Percentiles rank a stretch among this genome's conserved stretches.
These are phyloP conservation scores for Deinandra increscens DNA, from an alignment of 129 eudicot species.

Conservation along the genomic window DNA sequence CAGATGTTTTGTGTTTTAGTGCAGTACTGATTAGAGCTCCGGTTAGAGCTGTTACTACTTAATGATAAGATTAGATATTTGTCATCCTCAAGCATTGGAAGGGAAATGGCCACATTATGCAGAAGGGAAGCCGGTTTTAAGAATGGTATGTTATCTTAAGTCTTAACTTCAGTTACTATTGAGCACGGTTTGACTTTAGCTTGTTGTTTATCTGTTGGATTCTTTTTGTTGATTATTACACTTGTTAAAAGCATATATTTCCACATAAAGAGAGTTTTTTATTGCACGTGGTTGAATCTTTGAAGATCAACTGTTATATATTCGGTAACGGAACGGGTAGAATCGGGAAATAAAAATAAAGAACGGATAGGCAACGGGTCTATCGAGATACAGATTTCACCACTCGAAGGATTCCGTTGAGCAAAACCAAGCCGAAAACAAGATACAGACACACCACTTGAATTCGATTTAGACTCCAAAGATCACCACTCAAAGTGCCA, in stretches of 20 bases:
- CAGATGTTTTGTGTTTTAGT: constrained; percentile 19
- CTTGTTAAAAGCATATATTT: neutral
- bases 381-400: too few relatives aligned
- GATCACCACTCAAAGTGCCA: too few relatives aligned
- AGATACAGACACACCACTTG: too few relatives aligned
- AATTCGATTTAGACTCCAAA: too few relatives aligned
- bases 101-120: constrained; percentile 36
- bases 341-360: too few relatives aligned
- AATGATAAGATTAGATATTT: constrained; percentile 25
- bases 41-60: constrained; percentile 29
- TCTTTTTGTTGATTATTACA: neutral
- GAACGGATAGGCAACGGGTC: too few relatives aligned
- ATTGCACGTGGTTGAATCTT: constrained; percentile 6
- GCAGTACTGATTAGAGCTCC: constrained; percentile 30
- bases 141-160: constrained; percentile 35
- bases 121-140: constrained; percentile 15
- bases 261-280: neutral
- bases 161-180: constrained; percentile 5
- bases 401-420: too few relatives aligned
- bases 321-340: too few relatives aligned
- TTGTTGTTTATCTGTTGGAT: neutral
- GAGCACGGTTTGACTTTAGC: neutral
- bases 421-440: too few relatives aligned
- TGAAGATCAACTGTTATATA: too few relatives aligned
- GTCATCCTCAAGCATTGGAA: constrained; percentile 25